A percentile compares a stretch with the other conserved stretches of the same genome.
These are phyloP conservation scores for Zizania latifolia DNA, from an alignment of 176 grass and related monocot species.

Conservation along the genomic window DNA sequence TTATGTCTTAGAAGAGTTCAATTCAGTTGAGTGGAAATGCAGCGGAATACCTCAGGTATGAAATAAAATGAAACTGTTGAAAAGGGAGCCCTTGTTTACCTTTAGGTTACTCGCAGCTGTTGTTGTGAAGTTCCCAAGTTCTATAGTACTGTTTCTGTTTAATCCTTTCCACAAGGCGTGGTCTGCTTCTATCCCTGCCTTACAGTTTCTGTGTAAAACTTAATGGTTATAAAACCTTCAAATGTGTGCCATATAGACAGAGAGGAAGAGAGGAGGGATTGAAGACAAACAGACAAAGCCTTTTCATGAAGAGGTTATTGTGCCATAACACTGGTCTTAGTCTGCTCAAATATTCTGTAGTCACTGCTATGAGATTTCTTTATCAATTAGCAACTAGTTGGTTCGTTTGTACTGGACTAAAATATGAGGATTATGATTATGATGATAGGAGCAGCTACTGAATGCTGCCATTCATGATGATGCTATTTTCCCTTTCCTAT, in stretches of 20 bases:
- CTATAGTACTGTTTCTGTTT: neutral
- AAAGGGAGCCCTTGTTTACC: neutral
- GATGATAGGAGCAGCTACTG: neutral
- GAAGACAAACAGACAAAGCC: no score
- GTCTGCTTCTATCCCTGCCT: no score
- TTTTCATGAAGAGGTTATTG: neutral
- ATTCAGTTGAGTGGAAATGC: slow-evolving; percentile 64
- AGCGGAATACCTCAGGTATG: slow-evolving; percentile 67
- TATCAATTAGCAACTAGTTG: slow-evolving; percentile 8
- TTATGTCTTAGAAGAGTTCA: slow-evolving; percentile 57
- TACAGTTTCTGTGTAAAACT: no score
- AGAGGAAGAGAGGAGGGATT: no score
- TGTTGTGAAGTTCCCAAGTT: neutral
- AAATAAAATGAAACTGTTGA: slow-evolving; percentile 9
- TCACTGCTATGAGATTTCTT: neutral
- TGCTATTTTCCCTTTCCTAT: neutral
- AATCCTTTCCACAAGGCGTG: neutral
- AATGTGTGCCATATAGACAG: no score
- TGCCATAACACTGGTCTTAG: neutral
- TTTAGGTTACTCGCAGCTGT: neutral
- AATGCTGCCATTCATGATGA: neutral
- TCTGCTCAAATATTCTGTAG: neutral
- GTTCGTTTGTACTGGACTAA: neutral
- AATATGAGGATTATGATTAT: neutral
- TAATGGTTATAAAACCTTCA: no score